Base-by-base conservation (phyloP, 495 filamentous ascomycete genomes). In the Achaetomiella virescens region DNA sequence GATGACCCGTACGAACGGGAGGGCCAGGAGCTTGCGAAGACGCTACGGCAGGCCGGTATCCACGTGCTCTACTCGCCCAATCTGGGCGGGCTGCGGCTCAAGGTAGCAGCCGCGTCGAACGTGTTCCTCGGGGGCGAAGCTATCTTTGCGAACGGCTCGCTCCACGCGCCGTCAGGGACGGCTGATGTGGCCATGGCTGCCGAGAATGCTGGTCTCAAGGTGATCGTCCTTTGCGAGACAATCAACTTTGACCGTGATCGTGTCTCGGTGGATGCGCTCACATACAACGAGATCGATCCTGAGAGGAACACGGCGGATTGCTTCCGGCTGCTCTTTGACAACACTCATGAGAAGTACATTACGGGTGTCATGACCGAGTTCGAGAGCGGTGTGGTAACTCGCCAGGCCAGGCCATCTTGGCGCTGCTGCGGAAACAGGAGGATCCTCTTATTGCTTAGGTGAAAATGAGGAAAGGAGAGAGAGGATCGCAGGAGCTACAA, bases 151-250 rank as follows among this genome's bases (percentile, higher is more conserved):
- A 95, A 96, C 67, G 92, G 93, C 5, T 80, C 88, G 1, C 75
- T 98, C 48, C 93, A 90, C 69, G 91, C 86, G 5, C 81, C 92
- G 24, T 82, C 90, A 33, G 93, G 93, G 49, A 96, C 91, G 9
- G 90, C 90, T 0, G 77, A 90, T 36, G 80, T 96, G 5, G 91
- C 93, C n/a, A 88, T 93, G 79, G 84, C 83, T 24, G 93, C 91
- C 21, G 84, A 86, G 56, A 83, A 85, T 45, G 71, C 75, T 15
- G 81, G 81, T 45, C 81, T 90, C 33, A 89, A 91, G 2, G 91
- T 98, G 37, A 84, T 92, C 31, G 90, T 95, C 4, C 88, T 89
- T 55, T 97, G 91, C 68, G 92, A 98, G 76, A 91, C 86, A 2
- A 83, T 98, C 74, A 98, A 97, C 70, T 96, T 96, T 71, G 91